These are phyloP conservation scores for Fusarium veterinarium DNA, from an alignment of 2,329 filamentous ascomycete genomes.

Conservation along the genomic window DNA sequence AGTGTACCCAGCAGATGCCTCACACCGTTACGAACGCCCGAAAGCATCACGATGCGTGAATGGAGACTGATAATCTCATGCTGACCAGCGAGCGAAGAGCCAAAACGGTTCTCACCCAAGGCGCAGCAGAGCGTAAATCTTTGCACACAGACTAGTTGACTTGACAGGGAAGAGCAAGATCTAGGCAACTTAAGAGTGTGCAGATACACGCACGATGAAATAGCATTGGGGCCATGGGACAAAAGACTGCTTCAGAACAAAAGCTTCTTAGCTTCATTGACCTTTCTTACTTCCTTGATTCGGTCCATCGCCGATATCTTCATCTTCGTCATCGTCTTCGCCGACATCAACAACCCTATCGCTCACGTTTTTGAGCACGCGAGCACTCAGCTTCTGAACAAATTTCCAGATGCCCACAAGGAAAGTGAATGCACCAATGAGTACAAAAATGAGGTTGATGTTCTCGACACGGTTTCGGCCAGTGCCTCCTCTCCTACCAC, in stretches of 20 bases:
- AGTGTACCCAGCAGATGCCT: constrained; percentile 53
- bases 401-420: constrained; percentile 86
- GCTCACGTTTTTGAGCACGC: constrained; percentile 79
- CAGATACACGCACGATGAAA: constrained; percentile 56
- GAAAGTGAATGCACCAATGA: constrained; percentile 84
- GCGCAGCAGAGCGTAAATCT: constrained; percentile 69
- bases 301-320: constrained; percentile 60
- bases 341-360: constrained; percentile 88
- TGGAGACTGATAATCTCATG: constrained; percentile 48
- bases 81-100: constrained; percentile 46
- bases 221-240: neutral
- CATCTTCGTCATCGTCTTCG: constrained; percentile 66
- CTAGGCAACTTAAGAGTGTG: constrained; percentile 99
- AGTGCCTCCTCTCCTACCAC: constrained; percentile 66
- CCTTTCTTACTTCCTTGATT: constrained; percentile 55
- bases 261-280: constrained; percentile 38
- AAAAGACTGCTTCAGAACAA: neutral
- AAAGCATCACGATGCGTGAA: constrained; percentile 44
- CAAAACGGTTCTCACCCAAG: constrained; percentile 65
- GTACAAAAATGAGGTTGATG: constrained; percentile 81
- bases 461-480: constrained; percentile 83
- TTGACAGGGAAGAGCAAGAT: constrained; percentile 79
- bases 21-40: constrained; percentile 44
- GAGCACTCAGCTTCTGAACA: constrained; percentile 78
- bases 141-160: constrained; percentile 98